A percentile compares a stretch with the other conserved stretches of the same genome.
These are phyloP conservation scores for Phytopythium oedochilum DNA, from an alignment of 352 stramenopile species.

Conservation along the genomic window DNA sequence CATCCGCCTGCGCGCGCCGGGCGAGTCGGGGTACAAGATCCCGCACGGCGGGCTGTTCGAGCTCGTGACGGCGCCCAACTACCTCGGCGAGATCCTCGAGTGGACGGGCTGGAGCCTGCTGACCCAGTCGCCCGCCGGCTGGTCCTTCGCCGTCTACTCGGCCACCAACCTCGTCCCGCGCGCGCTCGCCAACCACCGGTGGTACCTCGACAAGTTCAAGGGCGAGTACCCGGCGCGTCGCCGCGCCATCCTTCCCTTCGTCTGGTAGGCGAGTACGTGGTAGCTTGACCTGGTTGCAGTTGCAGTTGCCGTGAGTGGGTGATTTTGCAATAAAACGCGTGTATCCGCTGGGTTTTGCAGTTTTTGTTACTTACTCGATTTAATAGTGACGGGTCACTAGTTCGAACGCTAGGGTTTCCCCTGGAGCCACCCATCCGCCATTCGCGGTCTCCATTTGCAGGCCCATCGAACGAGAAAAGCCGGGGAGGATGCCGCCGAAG, in stretches of 20 bases:
- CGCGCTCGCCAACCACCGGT: constrained; percentile 44
- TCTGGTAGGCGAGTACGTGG: no score
- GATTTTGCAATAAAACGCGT: no score
- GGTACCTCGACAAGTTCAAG: constrained; percentile 55
- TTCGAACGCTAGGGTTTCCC: background rate
- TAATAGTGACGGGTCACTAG: no score
- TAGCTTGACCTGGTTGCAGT: no score
- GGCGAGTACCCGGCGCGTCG: constrained; percentile 29
- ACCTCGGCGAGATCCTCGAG: constrained; percentile 71
- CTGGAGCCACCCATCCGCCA: background rate
- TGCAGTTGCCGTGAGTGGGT: no score
- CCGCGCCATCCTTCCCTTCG: constrained; percentile 30
- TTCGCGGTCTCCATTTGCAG: background rate
- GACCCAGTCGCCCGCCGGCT: constrained; percentile 44
- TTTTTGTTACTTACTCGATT: no score
- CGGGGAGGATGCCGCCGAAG: constrained; percentile 62
- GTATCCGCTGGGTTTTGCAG: no score
- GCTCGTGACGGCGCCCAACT: constrained; percentile 74
- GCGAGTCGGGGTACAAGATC: constrained; percentile 56
- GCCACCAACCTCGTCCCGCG: constrained; percentile 43
- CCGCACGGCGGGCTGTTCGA: constrained; percentile 57
- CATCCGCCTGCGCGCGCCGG: constrained; percentile 54
- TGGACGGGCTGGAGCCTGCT: constrained; percentile 65
- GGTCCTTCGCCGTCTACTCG: constrained; percentile 46
- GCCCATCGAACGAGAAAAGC: background rate